Evolutionary conservation across 1,284 basidiomycete species (phyloP), one percentile per base, ranked within the genome.

Genomic region (Cystobasidiaceae sp.): DNA sequence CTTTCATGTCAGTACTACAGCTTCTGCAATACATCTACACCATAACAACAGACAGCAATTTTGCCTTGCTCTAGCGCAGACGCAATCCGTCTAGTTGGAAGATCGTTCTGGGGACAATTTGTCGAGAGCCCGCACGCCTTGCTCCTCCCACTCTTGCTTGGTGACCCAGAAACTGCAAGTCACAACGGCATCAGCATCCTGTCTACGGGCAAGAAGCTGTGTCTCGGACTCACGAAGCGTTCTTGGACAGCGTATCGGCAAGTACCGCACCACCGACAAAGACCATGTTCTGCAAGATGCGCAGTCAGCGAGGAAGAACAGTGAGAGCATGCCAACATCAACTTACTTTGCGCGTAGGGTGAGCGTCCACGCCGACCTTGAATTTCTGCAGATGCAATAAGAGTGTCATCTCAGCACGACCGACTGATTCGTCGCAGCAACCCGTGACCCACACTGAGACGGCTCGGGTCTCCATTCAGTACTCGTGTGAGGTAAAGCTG

Each of bases 361-460:
- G 93, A 78, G 98, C 94, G 79, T 98, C 94, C 74, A 98, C 97
- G 48, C 88, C 85, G 76, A 97, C 93, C 82, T 98, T 98, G 83
- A 98, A 98, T 88, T 97, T 93, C 92, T 97, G 76, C 50, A n/a
- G 2, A 15, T 17, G 4, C 9, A n/a, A n/a, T n/a, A 27, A 8
- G 4, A n/a, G 1, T 34, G 3, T n/a, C 2, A 21, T 48, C 21
- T 37, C 45, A 9, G 43, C 32, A 28, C 3, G 15, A 41, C 25
- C 39, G 21, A 13, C 17, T 13, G 9, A 21, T 8, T 23, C 8
- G 19, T n/a, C 9, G 45, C 17, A 15, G 15, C 9, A 19, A 65
- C 19, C 11, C 23, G 9, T 17, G 25, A 84, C 89, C 64, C 72
- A 94, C 92, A 77, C 89, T 93, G 72, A 98, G 78, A 57, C 96